phyloP scores from a whole-genome alignment of 2,329 filamentous ascomycete species.

The Conoideocrella luteorostrata region DNA sequence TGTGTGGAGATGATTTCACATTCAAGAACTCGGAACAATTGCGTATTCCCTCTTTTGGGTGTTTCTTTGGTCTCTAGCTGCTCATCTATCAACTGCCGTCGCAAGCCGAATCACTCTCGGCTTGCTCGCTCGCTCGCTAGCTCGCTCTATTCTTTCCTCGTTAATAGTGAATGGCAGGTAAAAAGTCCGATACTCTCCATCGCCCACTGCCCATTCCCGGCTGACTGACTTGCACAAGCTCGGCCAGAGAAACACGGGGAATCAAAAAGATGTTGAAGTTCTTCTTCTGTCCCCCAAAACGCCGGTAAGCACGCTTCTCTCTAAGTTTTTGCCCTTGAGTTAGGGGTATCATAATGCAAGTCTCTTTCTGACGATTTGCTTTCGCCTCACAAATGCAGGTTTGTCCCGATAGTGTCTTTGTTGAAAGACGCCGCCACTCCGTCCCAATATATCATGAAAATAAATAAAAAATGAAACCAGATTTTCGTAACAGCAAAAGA shows the following conservation, averaged over 20 bases:
- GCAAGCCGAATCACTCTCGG: neutral
- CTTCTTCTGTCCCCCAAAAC: constrained; percentile 38
- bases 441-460: constrained; percentile 29
- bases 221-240: constrained; percentile 29
- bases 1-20: no score
- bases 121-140: neutral
- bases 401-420: constrained; percentile 33
- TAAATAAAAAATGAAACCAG: constrained; percentile 14
- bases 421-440: constrained; percentile 40
- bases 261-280: constrained; percentile 42
- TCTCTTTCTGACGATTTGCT: constrained; percentile 22
- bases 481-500: constrained; percentile 15
- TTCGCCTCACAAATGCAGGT: constrained; percentile 33
- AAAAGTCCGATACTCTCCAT: neutral
- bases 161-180: constrained; percentile 1
- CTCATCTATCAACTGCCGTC: constrained; percentile 6
- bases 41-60: constrained; percentile 2
- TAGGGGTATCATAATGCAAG: constrained; percentile 35
- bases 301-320: constrained; percentile 27
- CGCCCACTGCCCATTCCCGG: constrained; percentile 9
- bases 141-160: neutral
- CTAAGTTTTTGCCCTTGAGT: constrained; percentile 25
- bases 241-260: constrained; percentile 33
- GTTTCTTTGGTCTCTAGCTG: constrained; percentile 10
- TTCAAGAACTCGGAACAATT: no score